Base-by-base conservation (phyloP, 768 basidiomycete species). In the Arthromyces matolae region DNA sequence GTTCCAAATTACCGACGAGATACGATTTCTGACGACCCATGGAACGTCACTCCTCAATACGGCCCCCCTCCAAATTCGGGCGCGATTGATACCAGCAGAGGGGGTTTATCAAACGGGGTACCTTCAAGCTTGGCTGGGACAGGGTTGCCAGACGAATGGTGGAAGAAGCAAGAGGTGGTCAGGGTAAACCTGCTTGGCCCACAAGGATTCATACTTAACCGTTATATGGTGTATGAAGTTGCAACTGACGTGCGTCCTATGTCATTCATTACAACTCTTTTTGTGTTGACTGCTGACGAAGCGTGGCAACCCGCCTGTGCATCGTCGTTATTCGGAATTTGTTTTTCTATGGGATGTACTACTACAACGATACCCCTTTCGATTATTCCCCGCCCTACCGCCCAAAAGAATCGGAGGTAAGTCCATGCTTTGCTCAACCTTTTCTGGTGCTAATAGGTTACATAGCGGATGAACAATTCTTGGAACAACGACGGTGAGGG, bases 261-360 rank as follows among this genome's bases (percentile, higher is more conserved):
- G 19, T 46, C 44, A 41, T 23, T 34, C 52, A 10, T 22, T 7
- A 32, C 25, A 19, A 31, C 32, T 37, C 38, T 45, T n/a, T n/a
- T n/a, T 32, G 44, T 28, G 31, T 51, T 54, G 14, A 59, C 24
- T 43, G 39, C 23, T 41, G 19, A 25, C 45, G 51, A 55, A 91
- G 77, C 76, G 82, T 41, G 81, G 79, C 4, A 20, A 28, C 5
- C 70, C 77, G 10, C 71, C 89, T 12, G 89, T 97, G 18, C 74
- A 82, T 23, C 74, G 95, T 44, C 79, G 96, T 48, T 99, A 97
- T 64, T 92, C 89, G 6, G 96, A 99, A 64, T 99, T 98, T 63
- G 78, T 78, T 8, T 93, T 87, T 65, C 71, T 98, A 22, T 88
- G 90, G 81, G 93, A 97, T 53, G 86, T 83, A 53, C 73, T 99